Conservation (phyloP, 2,329 filamentous ascomycete species). For the Coniochaeta pulveracea region DNA sequence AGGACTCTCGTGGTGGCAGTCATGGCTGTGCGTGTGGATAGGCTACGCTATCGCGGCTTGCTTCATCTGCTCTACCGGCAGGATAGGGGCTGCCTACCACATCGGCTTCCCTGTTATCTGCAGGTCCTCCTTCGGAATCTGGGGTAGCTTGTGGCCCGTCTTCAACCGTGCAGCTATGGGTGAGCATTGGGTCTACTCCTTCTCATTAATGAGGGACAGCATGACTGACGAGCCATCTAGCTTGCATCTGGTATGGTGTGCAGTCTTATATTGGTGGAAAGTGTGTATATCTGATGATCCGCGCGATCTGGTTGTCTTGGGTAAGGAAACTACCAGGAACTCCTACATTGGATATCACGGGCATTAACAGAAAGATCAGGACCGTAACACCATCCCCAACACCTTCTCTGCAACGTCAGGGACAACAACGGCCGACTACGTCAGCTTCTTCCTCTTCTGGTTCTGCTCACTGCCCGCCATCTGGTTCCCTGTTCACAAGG, state of each 20-base stretch:
- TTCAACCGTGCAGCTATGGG: slow-evolving; percentile 79
- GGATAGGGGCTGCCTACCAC: slow-evolving; percentile 79
- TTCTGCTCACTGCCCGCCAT: slow-evolving; percentile 68
- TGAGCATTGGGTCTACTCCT: slow-evolving; percentile 10
- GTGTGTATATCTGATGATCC: slow-evolving; percentile 83
- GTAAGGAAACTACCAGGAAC: slow-evolving; percentile 20
- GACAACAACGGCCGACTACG: slow-evolving; percentile 64
- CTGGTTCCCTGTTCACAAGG: slow-evolving; percentile 81
- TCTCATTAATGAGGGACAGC: not conserved
- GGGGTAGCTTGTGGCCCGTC: slow-evolving; percentile 80
- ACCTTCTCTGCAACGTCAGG: slow-evolving; percentile 53
- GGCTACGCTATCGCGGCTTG: slow-evolving; percentile 67
- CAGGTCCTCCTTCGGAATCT: slow-evolving; percentile 75
- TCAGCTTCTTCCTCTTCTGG: slow-evolving; percentile 85
- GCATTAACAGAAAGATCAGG: slow-evolving; percentile 15
- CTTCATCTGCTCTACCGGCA: slow-evolving; percentile 69
- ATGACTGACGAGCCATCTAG: slow-evolving; percentile 19
- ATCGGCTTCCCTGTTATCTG: slow-evolving; percentile 78
- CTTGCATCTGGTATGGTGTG: slow-evolving; percentile 60
- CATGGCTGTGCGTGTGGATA: slow-evolving; percentile 79
- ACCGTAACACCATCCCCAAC: slow-evolving; percentile 50
- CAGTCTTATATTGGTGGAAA: slow-evolving; percentile 76
- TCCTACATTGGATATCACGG: not conserved
- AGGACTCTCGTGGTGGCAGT: slow-evolving; percentile 85
- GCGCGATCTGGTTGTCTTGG: slow-evolving; percentile 67